Conservation (phyloP, 2,329 filamentous ascomycete species). For the Thielaviopsis punctulata region DNA sequence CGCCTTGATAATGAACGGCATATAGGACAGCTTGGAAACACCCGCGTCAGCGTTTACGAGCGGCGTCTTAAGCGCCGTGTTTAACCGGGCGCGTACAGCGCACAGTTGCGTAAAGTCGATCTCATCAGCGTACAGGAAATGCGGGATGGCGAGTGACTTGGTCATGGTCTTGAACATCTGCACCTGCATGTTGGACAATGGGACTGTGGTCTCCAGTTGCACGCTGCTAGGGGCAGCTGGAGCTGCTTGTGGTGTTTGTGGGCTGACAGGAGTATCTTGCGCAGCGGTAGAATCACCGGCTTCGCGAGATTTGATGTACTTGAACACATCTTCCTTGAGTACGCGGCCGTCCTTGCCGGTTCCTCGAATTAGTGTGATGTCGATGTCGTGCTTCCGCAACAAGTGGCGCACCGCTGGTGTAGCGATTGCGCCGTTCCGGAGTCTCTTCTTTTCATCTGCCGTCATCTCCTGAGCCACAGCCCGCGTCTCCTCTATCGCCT, state of each 20-base stretch:
- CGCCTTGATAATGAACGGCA: conserved; percentile 93
- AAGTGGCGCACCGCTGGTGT: conserved; percentile 87
- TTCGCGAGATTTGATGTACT: conserved; percentile 35
- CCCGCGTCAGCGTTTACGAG: conserved; percentile 27
- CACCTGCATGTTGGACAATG: conserved; percentile 62
- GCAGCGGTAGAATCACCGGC: conserved; percentile 23
- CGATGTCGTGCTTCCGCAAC: conserved; percentile 59
- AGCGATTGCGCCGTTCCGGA: conserved; percentile 58
- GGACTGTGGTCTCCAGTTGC: conserved; percentile 50
- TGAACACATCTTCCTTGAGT: conserved; percentile 78
- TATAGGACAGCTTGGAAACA: conserved; percentile 60
- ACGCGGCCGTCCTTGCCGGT: conserved; percentile 86
- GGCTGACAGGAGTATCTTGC: conserved; percentile 11
- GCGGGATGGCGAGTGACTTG: conserved; percentile 72
- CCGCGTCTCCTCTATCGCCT: conserved; percentile 15
- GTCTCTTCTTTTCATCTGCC: conserved; percentile 20
- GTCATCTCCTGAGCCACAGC: conserved; percentile 18
- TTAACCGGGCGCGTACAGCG: conserved; percentile 56
- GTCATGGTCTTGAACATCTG: conserved; percentile 99
- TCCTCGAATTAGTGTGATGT: conserved; percentile 63
- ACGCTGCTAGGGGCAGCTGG: conserved; percentile 21
- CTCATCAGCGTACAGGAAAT: conserved; percentile 89
- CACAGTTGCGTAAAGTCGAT: conserved; percentile 65
- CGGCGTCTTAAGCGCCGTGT: conserved; percentile 35
- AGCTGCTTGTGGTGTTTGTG: conserved; percentile 11